Evolutionary conservation across 106 monocot genomes (phyloP).

Genomic region (Dioscorea dumetorum): DNA sequence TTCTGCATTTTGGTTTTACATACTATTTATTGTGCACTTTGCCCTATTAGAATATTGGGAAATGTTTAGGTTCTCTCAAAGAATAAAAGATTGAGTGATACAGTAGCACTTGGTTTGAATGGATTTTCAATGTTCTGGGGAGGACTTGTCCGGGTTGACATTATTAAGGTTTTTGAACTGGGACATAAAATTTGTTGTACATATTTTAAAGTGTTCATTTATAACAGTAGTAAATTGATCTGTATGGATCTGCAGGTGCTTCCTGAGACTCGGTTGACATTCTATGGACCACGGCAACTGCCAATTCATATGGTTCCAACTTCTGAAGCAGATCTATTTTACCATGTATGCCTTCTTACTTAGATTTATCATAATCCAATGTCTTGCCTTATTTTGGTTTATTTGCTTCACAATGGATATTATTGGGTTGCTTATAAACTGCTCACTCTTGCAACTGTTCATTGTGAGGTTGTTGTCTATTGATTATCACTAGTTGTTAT

Average conservation of each 20-base stretch:
- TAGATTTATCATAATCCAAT: too few relatives aligned
- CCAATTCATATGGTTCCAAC: constrained; percentile 37
- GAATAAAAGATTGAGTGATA: constrained; percentile 5
- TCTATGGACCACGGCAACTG: constrained; percentile 83
- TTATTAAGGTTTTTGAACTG: constrained; percentile 48
- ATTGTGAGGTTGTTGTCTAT: too few relatives aligned
- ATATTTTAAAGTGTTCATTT: neutral
- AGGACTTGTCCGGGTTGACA: constrained; percentile 86
- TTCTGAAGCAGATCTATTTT: neutral
- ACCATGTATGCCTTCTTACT: neutral
- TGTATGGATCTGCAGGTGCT: constrained; percentile 40
- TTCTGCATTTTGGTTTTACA: neutral
- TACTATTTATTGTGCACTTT: neutral
- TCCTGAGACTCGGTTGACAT: constrained; percentile 62
- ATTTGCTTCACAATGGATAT: too few relatives aligned
- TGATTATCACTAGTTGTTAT: too few relatives aligned
- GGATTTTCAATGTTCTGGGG: constrained; percentile 92
- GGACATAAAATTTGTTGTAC: neutral
- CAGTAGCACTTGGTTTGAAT: constrained; percentile 24
- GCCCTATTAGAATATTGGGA: constrained; percentile 14
- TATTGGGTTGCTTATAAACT: too few relatives aligned
- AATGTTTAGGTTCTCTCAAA: constrained; percentile 25
- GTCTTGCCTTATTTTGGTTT: too few relatives aligned
- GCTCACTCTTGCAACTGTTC: too few relatives aligned
- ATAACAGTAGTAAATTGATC: neutral